phyloP scores from a whole-genome alignment of 1,284 basidiomycete species.

The Cutaneotrichosporon cavernicola region DNA sequence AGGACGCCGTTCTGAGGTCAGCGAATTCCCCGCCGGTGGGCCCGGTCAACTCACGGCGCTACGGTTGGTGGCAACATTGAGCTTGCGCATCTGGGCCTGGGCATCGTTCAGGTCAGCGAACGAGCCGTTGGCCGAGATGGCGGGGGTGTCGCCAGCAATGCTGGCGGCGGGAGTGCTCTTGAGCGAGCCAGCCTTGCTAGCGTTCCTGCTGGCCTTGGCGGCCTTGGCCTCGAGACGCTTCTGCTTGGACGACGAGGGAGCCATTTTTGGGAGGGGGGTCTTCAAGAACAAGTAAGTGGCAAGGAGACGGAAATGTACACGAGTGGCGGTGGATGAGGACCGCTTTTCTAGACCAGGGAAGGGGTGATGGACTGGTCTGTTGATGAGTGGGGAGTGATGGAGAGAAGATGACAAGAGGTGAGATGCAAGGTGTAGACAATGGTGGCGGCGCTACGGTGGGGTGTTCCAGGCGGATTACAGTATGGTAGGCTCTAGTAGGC shows the following conservation, averaged over 20 bases:
- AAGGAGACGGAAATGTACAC: slow-evolving; percentile 1
- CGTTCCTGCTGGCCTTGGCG: slow-evolving; percentile 61
- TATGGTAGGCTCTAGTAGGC: too few relatives aligned
- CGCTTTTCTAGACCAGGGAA: slow-evolving; percentile 6
- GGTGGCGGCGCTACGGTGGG: not conserved
- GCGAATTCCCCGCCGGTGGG: not conserved
- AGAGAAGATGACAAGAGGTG: slow-evolving; percentile 4
- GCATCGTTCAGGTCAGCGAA: slow-evolving; percentile 58
- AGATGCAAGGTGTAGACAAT: not conserved
- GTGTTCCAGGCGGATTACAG: not conserved
- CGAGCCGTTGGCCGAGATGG: slow-evolving; percentile 68
- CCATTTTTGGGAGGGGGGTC: slow-evolving; percentile 36
- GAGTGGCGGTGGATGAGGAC: slow-evolving; percentile 4
- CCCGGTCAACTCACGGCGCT: slow-evolving; percentile 50
- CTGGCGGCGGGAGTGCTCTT: slow-evolving; percentile 63
- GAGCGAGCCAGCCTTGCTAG: slow-evolving; percentile 46
- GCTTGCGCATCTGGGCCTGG: slow-evolving; percentile 73
- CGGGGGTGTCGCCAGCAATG: slow-evolving; percentile 66
- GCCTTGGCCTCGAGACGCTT: slow-evolving; percentile 85
- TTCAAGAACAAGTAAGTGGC: not conserved
- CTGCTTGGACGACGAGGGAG: slow-evolving; percentile 57
- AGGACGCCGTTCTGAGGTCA: slow-evolving; percentile 70
- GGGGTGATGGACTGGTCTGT: not conserved
- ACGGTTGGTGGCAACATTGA: slow-evolving; percentile 84
- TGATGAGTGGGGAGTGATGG: not conserved